Evolutionary conservation across 331 rosid genomes (phyloP).

Genomic region (Rhamnella rubrinervis): DNA sequence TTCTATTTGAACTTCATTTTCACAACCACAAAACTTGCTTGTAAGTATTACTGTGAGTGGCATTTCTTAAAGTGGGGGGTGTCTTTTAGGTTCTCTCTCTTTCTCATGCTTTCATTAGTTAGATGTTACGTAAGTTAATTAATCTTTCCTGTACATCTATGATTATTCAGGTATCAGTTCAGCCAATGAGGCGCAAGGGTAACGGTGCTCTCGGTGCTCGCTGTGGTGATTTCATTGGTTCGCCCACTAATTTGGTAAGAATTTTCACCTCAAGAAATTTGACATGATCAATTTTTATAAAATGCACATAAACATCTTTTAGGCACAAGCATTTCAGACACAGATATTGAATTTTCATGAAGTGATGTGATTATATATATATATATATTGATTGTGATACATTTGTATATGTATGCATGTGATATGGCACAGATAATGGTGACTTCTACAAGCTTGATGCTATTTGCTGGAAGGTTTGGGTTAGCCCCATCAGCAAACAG

Average conservation of each 20-base stretch:
- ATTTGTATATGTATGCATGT: not conserved
- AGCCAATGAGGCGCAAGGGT: conserved; percentile 67
- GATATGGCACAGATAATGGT: conserved; percentile 64
- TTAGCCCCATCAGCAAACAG: conserved; percentile 96
- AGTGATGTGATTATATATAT: too few species aligned
- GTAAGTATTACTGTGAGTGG: too few species aligned
- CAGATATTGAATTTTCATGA: too few species aligned
- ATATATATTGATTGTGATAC: not conserved
- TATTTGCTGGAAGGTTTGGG: conserved; percentile 95
- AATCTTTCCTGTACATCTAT: not conserved
- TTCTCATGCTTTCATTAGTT: too few species aligned
- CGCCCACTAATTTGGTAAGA: conserved; percentile 81
- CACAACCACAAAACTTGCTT: too few species aligned
- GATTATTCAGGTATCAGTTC: conserved; percentile 52
- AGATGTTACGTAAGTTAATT: too few species aligned
- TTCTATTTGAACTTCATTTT: too few species aligned
- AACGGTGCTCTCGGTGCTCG: conserved; percentile 86
- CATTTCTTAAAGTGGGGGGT: too few species aligned
- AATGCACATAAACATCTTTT: too few species aligned
- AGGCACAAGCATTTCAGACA: too few species aligned
- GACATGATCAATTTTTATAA: too few species aligned
- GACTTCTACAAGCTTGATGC: conserved; percentile 75
- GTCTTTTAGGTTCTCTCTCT: not conserved
- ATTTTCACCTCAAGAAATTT: not conserved
- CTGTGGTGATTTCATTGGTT: conserved; percentile 83